Conservation (phyloP, 2,329 filamentous ascomycete species). For the Cordyceps farinosa region DNA sequence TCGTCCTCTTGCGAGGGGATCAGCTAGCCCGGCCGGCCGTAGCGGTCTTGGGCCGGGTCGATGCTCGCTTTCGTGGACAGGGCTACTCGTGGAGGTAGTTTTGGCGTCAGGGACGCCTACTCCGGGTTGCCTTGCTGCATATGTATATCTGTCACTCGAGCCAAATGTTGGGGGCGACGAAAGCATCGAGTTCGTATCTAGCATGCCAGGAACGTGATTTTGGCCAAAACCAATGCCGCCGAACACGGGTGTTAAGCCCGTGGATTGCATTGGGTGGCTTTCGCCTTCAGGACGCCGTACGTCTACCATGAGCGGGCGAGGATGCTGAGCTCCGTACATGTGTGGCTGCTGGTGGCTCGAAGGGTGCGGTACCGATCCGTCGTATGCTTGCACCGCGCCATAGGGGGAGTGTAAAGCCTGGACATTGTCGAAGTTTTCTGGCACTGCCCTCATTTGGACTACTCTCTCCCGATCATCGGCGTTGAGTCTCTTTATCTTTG, state of each 20-base stretch:
- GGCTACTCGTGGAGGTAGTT: conserved; percentile 1
- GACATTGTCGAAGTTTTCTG: conserved; percentile 67
- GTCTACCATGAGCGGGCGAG: conserved; percentile 66
- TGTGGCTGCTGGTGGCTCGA: conserved; percentile 30
- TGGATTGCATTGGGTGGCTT: conserved; percentile 61
- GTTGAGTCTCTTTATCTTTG: conserved; percentile 68
- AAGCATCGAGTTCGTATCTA: conserved; percentile 56
- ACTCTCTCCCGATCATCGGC: conserved; percentile 68
- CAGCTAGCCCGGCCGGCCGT: conserved; percentile 56
- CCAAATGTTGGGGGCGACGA: conserved; percentile 43
- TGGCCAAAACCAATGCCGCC: conserved; percentile 63
- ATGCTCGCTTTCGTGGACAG: conserved; percentile 23
- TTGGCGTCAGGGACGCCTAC: conserved; percentile 31
- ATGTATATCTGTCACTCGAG: conserved; percentile 45
- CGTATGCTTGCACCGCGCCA: conserved; percentile 55
- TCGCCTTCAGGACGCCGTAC: conserved; percentile 60
- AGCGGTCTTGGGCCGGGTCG: conserved; percentile 48
- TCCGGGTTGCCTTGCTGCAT: conserved; percentile 36
- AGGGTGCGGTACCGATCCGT: conserved; percentile 44
- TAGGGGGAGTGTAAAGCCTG: conserved; percentile 66
- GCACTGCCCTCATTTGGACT: conserved; percentile 69
- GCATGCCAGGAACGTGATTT: conserved; percentile 44
- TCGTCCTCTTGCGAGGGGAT: conserved; percentile 54
- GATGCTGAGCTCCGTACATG: conserved; percentile 55
- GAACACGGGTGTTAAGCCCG: conserved; percentile 64